Evolutionary conservation across 2,329 filamentous ascomycete genomes (phyloP).

Genomic region (Aquanectria penicillioides): DNA sequence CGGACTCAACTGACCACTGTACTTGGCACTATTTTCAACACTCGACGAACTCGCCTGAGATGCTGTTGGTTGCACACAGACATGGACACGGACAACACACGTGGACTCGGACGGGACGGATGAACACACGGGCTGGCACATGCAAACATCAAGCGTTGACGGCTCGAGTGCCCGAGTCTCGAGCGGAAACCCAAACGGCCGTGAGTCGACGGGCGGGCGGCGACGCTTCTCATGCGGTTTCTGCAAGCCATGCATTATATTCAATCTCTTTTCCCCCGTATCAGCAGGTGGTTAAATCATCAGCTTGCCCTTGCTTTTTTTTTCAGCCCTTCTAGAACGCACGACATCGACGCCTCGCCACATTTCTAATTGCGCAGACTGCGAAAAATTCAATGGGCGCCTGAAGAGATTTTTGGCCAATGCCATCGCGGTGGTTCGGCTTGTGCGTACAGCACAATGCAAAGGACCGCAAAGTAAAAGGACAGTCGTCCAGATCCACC

Average conservation of each 20-base stretch:
- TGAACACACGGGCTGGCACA: no score
- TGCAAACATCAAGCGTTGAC: no score
- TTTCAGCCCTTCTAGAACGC: slow-evolving; percentile 1
- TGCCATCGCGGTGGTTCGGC: no score
- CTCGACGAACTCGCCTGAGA: neutral
- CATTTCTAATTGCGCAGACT: no score
- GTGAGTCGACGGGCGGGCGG: neutral
- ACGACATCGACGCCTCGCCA: no score
- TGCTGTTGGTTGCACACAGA: neutral
- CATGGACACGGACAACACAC: neutral
- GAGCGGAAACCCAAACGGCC: no score
- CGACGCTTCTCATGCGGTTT: no score
- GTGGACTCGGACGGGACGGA: neutral
- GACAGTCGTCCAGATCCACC: neutral
- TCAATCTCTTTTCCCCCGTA: neutral
- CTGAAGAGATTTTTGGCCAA: no score
- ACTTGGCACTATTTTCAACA: neutral
- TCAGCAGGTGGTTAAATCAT: neutral
- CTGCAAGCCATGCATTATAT: slow-evolving; percentile 5
- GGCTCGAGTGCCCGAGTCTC: no score
- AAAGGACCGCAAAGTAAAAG: neutral
- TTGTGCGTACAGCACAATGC: neutral
- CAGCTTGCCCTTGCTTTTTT: neutral
- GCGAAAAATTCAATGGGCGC: no score
- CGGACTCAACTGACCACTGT: slow-evolving; percentile 2